Conservation (phyloP, 768 basidiomycete genomes). For the Calocera cornea region DNA sequence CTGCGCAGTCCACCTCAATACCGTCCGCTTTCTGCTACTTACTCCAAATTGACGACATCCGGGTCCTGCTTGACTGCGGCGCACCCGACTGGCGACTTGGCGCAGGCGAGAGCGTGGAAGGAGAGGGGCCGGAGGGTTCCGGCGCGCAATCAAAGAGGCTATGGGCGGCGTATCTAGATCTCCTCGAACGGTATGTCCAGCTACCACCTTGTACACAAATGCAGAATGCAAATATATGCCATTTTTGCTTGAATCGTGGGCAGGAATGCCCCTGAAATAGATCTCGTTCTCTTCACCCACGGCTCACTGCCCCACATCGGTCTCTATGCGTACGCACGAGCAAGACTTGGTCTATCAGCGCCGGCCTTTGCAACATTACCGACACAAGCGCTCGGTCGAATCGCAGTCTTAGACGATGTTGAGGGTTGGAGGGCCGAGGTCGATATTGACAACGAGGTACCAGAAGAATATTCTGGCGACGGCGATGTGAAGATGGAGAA, state of each 20-base stretch:
- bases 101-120: constrained; percentile 23
- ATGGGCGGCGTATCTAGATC: constrained; percentile 6
- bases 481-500: constrained; percentile 19
- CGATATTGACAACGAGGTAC: constrained; percentile 38
- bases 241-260: background rate
- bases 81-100: constrained; percentile 77
- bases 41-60: constrained; percentile 85
- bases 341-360: constrained; percentile 74
- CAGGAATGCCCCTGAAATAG: constrained; percentile 48
- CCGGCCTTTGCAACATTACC: constrained; percentile 91
- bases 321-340: constrained; percentile 82
- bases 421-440: constrained; percentile 69
- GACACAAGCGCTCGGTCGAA: constrained; percentile 88
- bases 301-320: constrained; percentile 82
- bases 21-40: constrained; percentile 60
- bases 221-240: background rate
- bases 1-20: constrained; percentile 50
- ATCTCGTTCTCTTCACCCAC: constrained; percentile 87
- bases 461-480: constrained; percentile 16
- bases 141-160: constrained; percentile 40
- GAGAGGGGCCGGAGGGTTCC: constrained; percentile 20
- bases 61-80: constrained; percentile 89
- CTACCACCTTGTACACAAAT: constrained; percentile 8
- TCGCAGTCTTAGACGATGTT: constrained; percentile 78
- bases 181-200: constrained; percentile 8